Percentiles rank a stretch among this genome's conserved stretches.
phyloP scores from a whole-genome alignment of 352 stramenopile genomes.

The Globisporangium iwayamae region DNA sequence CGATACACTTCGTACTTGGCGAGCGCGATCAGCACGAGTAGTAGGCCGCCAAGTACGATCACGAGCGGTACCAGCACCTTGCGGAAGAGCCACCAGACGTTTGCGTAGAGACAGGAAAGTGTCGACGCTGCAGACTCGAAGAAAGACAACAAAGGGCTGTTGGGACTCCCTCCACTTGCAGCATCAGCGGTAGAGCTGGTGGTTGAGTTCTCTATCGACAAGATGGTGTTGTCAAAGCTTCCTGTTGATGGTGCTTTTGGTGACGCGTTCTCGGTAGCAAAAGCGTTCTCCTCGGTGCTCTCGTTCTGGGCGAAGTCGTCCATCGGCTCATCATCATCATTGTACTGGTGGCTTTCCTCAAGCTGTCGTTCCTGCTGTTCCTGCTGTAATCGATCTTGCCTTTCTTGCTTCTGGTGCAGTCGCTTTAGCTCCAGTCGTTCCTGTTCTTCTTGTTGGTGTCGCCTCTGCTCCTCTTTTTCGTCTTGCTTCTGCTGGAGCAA shows the following conservation, averaged over 20 bases:
- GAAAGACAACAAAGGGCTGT: not conserved
- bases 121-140: not conserved
- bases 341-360: not conserved
- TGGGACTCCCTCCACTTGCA: not conserved
- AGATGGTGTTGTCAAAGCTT: not conserved
- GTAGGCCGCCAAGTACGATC: slow-evolving; percentile 8
- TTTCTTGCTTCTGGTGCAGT: not conserved
- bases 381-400: no score
- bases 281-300: slow-evolving; percentile 1
- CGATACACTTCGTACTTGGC: slow-evolving; percentile 4
- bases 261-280: not conserved
- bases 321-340: not conserved
- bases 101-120: not conserved
- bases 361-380: not conserved
- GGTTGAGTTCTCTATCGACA: not conserved
- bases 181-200: not conserved
- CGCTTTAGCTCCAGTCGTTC: not conserved
- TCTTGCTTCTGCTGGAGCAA: not conserved
- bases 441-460: not conserved
- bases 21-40: slow-evolving; percentile 7
- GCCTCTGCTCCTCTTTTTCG: not conserved
- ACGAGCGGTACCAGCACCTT: slow-evolving; percentile 6
- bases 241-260: not conserved
- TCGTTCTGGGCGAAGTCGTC: not conserved
- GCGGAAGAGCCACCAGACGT: slow-evolving; percentile 1